Percentiles rank a stretch among this genome's conserved stretches.
Conservation (phyloP, 2,329 filamentous ascomycete genomes). For the Aspergillus pseudoviridinutans region DNA sequence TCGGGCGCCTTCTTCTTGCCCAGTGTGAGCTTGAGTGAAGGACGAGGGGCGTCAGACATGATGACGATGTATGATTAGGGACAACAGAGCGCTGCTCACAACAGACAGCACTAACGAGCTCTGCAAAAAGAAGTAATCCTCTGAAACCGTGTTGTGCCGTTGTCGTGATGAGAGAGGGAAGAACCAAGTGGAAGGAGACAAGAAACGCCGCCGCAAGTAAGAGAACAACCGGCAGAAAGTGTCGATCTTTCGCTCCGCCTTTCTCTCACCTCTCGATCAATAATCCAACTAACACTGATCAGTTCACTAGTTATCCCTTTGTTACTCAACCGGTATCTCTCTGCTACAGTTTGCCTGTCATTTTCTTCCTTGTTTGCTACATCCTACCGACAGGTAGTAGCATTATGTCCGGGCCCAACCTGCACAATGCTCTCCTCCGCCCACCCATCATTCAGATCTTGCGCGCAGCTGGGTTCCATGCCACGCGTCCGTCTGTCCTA, state of each 20-base stretch:
- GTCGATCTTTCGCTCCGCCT: slow-evolving; percentile 2
- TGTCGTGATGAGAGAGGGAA: not conserved
- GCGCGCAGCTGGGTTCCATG: slow-evolving; percentile 84
- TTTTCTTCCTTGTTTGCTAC: not conserved
- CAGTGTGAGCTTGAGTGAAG: slow-evolving; percentile 41
- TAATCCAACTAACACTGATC: not conserved
- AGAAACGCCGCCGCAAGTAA: not conserved
- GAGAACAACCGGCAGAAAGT: not conserved
- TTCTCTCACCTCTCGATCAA: not conserved
- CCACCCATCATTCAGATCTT: slow-evolving; percentile 87
- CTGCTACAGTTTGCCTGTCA: not conserved
- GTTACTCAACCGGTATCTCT: not conserved
- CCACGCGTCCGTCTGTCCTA: slow-evolving; percentile 73
- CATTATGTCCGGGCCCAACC: slow-evolving; percentile 46
- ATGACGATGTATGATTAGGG: slow-evolving; percentile 3
- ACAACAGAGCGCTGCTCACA: not conserved
- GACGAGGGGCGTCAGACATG: slow-evolving; percentile 35
- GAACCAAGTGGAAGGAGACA: not conserved
- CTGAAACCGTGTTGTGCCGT: not conserved
- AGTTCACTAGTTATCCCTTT: not conserved
- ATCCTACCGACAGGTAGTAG: not conserved
- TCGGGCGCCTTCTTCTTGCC: slow-evolving; percentile 34
- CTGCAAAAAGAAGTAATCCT: not conserved
- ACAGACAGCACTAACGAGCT: not conserved
- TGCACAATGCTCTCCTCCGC: slow-evolving; percentile 75